phyloP scores from a whole-genome alignment of 495 filamentous ascomycete species.

The Aspergillus nanangensis region DNA sequence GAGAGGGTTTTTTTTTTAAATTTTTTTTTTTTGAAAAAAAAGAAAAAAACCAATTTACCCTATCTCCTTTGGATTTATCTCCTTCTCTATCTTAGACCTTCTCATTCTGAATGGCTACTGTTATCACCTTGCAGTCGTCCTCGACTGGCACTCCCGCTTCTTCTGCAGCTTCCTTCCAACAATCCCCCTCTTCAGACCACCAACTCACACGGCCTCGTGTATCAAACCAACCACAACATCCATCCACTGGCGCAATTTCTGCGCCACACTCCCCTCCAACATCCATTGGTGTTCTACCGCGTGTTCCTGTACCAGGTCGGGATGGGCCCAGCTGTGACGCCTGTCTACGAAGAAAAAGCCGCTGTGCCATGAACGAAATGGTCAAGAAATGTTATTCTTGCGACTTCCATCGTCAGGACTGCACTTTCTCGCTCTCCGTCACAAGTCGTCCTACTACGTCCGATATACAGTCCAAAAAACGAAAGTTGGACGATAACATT shows the following conservation, averaged over 20 bases:
- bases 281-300: constrained; percentile 19
- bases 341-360: constrained; percentile 78
- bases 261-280: constrained; percentile 22
- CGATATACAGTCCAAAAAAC: constrained; percentile 69
- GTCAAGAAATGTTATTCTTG: constrained; percentile 51
- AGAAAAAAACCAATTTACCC: too few relatives aligned
- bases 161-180: constrained; percentile 22
- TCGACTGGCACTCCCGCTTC: constrained; percentile 22
- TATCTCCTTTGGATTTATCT: too few relatives aligned
- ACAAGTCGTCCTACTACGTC: constrained; percentile 17
- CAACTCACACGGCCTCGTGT: constrained; percentile 23
- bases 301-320: constrained; percentile 26
- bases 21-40: too few relatives aligned
- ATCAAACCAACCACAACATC: constrained; percentile 11
- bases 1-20: too few relatives aligned
- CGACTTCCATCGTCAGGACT: constrained; percentile 50
- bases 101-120: constrained; percentile 34
- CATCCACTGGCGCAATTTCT: constrained; percentile 17
- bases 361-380: constrained; percentile 78
- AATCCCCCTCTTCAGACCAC: constrained; percentile 20
- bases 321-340: constrained; percentile 65
- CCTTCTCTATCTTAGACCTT: too few relatives aligned
- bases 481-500: constrained; percentile 49
- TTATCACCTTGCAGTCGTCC: constrained; percentile 44
- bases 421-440: constrained; percentile 40